Evolutionary conservation across 257 asterid species (phyloP).

Genomic region (Capsicum chinense): DNA sequence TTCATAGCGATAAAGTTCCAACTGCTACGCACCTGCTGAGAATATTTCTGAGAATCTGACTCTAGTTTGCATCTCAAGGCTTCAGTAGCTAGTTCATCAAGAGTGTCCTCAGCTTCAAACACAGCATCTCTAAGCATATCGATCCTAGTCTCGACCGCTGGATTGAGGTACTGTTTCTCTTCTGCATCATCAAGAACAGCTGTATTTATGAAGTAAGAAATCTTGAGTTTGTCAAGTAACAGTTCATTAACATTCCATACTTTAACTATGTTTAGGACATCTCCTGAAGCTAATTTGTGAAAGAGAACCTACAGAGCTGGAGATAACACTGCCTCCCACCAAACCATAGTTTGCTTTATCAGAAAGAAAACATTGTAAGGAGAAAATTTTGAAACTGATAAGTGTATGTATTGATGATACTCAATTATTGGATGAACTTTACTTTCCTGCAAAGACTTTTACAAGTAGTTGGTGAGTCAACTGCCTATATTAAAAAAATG

Average conservation of each 20-base stretch:
- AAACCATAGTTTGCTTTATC: slow-evolving; percentile 38
- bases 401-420: background rate
- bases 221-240: slow-evolving; percentile 54
- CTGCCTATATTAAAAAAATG: background rate
- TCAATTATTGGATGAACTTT: background rate
- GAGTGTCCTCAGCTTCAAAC: slow-evolving; percentile 56
- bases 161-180: slow-evolving; percentile 50
- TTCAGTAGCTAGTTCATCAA: slow-evolving; percentile 58
- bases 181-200: slow-evolving; percentile 61
- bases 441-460: background rate
- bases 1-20: slow-evolving; percentile 35
- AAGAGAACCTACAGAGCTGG: slow-evolving; percentile 58
- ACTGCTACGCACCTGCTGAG: slow-evolving; percentile 43
- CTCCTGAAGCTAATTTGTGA: slow-evolving; percentile 53
- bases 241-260: slow-evolving; percentile 43
- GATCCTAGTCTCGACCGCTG: slow-evolving; percentile 55
- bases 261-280: slow-evolving; percentile 44
- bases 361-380: background rate
- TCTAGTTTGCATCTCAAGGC: slow-evolving; percentile 46
- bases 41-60: slow-evolving; percentile 18
- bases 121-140: slow-evolving; percentile 52
- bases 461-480: background rate
- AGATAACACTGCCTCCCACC: slow-evolving; percentile 51
- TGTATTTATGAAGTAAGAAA: slow-evolving; percentile 52
- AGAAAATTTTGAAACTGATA: background rate